Percentiles rank a stretch among this genome's conserved stretches.
Conservation (phyloP, 169 alveolate genomes). For the Plasmodium malariae region DNA sequence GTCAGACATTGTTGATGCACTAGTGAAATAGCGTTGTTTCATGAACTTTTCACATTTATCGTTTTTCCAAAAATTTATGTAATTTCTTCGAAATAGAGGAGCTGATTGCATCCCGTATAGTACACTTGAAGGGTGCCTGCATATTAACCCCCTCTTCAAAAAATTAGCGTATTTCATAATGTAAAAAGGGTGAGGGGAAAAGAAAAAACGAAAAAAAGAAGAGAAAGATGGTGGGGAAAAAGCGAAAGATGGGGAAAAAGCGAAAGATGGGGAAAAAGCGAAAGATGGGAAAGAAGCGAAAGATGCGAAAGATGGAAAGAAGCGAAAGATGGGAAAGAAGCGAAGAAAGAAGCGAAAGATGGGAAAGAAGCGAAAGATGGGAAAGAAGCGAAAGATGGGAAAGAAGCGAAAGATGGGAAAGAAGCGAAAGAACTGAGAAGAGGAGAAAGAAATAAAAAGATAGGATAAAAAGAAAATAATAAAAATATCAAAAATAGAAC, state of each 20-base stretch:
- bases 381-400: too few species aligned
- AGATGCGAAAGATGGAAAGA: too few species aligned
- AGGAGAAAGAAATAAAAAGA: too few species aligned
- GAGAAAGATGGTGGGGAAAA: background rate
- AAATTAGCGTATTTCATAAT: conserved; percentile 43
- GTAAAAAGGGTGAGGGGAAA: background rate
- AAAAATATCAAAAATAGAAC: too few species aligned
- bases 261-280: too few species aligned
- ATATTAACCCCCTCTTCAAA: conserved; percentile 19
- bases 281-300: too few species aligned
- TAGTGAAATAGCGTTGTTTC: background rate
- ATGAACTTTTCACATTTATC: background rate
- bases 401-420: too few species aligned
- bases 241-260: background rate
- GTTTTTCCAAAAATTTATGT: conserved; percentile 7
- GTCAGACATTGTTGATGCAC: conserved; percentile 31
- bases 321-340: too few species aligned
- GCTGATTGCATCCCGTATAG: background rate
- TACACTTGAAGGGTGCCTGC: conserved; percentile 12
- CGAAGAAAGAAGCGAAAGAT: too few species aligned
- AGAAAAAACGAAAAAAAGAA: background rate
- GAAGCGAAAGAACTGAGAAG: too few species aligned
- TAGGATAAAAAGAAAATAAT: too few species aligned
- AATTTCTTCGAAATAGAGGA: conserved; percentile 1
- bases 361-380: too few species aligned